phyloP scores from a whole-genome alignment of 495 filamentous ascomycete genomes.

The Clavariopsis aquatica region DNA sequence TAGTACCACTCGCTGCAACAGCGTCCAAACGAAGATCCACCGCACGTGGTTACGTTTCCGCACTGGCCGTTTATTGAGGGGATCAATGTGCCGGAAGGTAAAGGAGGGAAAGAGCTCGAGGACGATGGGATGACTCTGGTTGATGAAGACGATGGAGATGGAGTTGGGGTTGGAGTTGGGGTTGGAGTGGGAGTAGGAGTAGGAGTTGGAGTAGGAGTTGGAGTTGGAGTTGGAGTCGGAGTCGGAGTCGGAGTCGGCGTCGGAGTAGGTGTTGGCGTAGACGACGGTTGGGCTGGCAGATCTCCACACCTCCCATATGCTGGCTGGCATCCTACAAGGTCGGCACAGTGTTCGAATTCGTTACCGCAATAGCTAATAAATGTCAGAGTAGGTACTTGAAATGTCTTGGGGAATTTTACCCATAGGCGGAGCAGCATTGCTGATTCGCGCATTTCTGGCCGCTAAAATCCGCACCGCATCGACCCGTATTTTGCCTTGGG shows the following conservation, averaged over 20 bases:
- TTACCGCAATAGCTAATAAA: constrained; percentile 30
- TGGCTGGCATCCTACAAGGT: constrained; percentile 30
- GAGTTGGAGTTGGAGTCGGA: constrained; percentile 11
- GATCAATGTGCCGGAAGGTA: constrained; percentile 26
- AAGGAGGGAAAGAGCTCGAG: constrained; percentile 7
- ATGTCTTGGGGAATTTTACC: no score
- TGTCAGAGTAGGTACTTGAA: no score
- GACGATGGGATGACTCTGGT: not conserved
- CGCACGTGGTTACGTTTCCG: constrained; percentile 34
- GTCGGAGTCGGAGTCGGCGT: not conserved
- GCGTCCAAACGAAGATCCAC: constrained; percentile 19
- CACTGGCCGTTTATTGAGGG: constrained; percentile 29
- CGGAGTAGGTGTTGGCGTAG: constrained; percentile 18
- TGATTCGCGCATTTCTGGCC: constrained; percentile 6
- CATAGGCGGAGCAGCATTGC: constrained; percentile 28
- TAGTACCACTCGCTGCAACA: constrained; percentile 32
- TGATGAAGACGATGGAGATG: constrained; percentile 13
- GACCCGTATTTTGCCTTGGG: constrained; percentile 11
- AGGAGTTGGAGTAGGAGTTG: constrained; percentile 17
- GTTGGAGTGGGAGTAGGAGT: constrained; percentile 11
- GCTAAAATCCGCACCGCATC: constrained; percentile 25
- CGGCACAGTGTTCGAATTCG: constrained; percentile 23
- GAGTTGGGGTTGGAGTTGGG: constrained; percentile 4
- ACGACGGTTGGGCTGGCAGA: constrained; percentile 1
- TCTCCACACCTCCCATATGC: constrained; percentile 29